Evolutionary conservation across 192 early-diverging fungal species (phyloP).

Genomic region (Borealophlyctis nickersoniae): DNA sequence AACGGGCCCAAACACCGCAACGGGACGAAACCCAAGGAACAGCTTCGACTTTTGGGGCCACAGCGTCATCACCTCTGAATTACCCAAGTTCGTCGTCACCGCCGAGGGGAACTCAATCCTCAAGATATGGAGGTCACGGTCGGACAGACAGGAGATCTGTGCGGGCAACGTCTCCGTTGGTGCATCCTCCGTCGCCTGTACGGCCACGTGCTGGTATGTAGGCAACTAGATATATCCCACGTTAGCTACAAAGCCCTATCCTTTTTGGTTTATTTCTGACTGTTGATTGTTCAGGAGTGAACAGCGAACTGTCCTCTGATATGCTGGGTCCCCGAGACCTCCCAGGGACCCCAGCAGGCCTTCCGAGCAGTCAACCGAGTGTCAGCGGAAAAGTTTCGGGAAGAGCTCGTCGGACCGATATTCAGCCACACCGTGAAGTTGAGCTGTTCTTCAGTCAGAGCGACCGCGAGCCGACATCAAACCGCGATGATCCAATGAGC

Average conservation of each 20-base stretch:
- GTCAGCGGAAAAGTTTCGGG: neutral
- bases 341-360: slow-evolving; percentile 6
- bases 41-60: slow-evolving; percentile 20
- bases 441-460: slow-evolving; percentile 3
- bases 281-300: neutral
- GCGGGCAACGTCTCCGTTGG: slow-evolving; percentile 1
- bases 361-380: neutral
- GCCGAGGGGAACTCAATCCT: neutral
- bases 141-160: neutral
- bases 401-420: slow-evolving; percentile 26
- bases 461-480: neutral
- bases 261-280: neutral
- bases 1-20: neutral
- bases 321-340: slow-evolving; percentile 13
- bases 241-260: neutral
- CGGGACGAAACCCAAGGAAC: slow-evolving; percentile 21
- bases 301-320: neutral
- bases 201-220: neutral
- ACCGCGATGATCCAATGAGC: slow-evolving; percentile 1
- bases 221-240: neutral
- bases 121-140: slow-evolving; percentile 6
- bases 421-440: slow-evolving; percentile 13
- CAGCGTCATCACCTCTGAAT: slow-evolving; percentile 20
- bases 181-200: neutral
- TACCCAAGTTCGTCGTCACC: slow-evolving; percentile 8